A percentile compares a stretch with the other conserved stretches of the same genome.
These are phyloP conservation scores for Ophiorrhiza pumila DNA, from an alignment of 257 asterid genomes.

Conservation along the genomic window DNA sequence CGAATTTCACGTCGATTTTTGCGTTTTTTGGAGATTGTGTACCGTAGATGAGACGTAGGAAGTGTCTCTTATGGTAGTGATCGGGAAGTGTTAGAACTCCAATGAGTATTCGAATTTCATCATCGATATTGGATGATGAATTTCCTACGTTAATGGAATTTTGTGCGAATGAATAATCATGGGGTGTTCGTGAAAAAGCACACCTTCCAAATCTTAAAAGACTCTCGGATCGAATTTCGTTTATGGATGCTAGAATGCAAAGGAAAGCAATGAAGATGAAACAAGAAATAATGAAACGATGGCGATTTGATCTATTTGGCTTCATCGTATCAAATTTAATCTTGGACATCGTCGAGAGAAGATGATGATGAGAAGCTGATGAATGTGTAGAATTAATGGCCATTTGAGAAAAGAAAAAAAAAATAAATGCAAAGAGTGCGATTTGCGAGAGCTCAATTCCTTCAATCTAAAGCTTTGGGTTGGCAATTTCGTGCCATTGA, in stretches of 20 bases:
- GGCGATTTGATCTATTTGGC: conserved; percentile 35
- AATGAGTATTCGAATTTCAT: conserved; percentile 53
- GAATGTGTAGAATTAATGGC: conserved; percentile 8
- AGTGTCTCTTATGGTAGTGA: conserved; percentile 82
- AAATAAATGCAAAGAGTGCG: not conserved
- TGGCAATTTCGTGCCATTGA: conserved; percentile 38
- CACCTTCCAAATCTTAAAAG: conserved; percentile 48
- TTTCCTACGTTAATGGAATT: conserved; percentile 6
- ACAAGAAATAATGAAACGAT: conserved; percentile 46
- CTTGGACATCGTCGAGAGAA: conserved; percentile 13
- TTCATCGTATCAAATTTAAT: conserved; percentile 33
- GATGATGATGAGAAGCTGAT: conserved; percentile 16
- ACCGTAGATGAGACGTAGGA: conserved; percentile 84
- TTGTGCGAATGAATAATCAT: conserved; percentile 1
- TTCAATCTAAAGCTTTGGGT: conserved; percentile 42
- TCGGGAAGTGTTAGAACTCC: conserved; percentile 89
- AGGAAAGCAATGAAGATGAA: conserved; percentile 63
- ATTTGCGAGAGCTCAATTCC: conserved; percentile 21
- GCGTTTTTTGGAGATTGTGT: conserved; percentile 55
- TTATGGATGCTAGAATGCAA: conserved; percentile 61
- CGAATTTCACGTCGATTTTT: conserved; percentile 65
- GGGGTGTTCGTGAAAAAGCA: conserved; percentile 28
- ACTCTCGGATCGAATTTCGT: conserved; percentile 52
- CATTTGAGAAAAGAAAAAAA: not conserved
- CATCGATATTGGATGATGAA: conserved; percentile 2